Evolutionary conservation across 345 rosid species (phyloP), one percentile per base, ranked within the genome.

Genomic region (Heritiera fomes): DNA sequence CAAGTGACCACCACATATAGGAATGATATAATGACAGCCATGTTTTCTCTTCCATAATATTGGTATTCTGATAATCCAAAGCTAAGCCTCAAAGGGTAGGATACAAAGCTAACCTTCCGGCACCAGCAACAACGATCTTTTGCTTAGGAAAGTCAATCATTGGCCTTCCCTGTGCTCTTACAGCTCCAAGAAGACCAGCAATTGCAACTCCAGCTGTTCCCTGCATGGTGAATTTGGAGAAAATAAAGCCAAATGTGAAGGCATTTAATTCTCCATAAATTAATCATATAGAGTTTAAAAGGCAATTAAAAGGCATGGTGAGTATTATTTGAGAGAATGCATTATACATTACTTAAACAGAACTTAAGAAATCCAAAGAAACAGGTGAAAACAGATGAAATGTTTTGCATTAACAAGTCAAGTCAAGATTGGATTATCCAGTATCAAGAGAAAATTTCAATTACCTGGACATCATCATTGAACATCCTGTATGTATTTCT

Each of bases 131-230:
- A 88, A 96, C 98, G 34, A 92, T 96, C 88, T 92, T 92, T 87
- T 85, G 91, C 91, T 96, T 96, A 46, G 99, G 97, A 77, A 96
- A 96, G 87, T 93, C 99, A 73, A 96, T 90, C 97, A 96, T 92
- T 15, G 99, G 87, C 85, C 94, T 85, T 77, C 99, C 99, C 82
- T 96, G 97, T 78, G 98, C 98, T 88, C 99, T 91, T 75, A 94
- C 99, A 63, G 98, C 98, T 43, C 45, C 45, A 43, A 43, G 45
- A 6, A 43, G 45, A 43, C 45, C 45, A 43, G 45, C 45, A 43
- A 94, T 85, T 64, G 99, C 99, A 82, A 96, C 99, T 84, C 99
- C 99, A 73, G 98, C 98, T 43, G 99, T 96, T 79, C 98, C 99
- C 98, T 94, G 83, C 73, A 65, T 11, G 18, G 53, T 62, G 41